Evolutionary conservation across 2,329 filamentous ascomycete species (phyloP).

Genomic region (Beauveria sp.): DNA sequence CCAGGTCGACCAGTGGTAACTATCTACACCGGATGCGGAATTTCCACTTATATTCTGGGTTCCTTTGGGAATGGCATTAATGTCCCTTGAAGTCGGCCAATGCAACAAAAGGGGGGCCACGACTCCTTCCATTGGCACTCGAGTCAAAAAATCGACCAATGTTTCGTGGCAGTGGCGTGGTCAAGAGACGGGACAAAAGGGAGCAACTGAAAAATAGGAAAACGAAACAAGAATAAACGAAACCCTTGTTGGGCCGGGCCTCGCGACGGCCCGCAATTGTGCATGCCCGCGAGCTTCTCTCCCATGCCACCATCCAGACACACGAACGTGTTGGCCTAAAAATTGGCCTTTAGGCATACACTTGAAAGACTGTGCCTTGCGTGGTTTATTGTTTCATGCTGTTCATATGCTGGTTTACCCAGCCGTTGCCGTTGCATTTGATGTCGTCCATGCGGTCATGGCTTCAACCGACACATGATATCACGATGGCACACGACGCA

Average conservation of each 20-base stretch:
- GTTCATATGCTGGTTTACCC: background rate
- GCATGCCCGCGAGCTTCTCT: background rate
- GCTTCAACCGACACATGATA: background rate
- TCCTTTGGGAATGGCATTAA: background rate
- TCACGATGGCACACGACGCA: background rate
- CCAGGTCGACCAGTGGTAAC: background rate
- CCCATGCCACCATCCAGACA: background rate
- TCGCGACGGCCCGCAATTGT: background rate
- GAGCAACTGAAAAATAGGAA: background rate
- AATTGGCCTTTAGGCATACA: background rate
- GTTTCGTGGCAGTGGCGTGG: background rate
- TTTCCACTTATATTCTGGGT: background rate
- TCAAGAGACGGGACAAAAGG: background rate
- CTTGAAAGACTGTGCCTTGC: background rate
- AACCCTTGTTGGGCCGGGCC: background rate
- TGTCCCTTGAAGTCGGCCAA: constrained; percentile 1
- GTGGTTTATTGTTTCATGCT: background rate
- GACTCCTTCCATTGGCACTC: background rate
- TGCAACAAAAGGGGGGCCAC: background rate
- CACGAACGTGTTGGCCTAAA: background rate
- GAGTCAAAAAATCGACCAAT: background rate
- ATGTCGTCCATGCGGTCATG: background rate
- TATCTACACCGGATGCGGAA: too few species aligned
- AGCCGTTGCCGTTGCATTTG: background rate
- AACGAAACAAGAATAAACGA: background rate